These are phyloP conservation scores for Pseudognaphalium luteoalbum DNA, from an alignment of 129 eudicot species.

Conservation along the genomic window DNA sequence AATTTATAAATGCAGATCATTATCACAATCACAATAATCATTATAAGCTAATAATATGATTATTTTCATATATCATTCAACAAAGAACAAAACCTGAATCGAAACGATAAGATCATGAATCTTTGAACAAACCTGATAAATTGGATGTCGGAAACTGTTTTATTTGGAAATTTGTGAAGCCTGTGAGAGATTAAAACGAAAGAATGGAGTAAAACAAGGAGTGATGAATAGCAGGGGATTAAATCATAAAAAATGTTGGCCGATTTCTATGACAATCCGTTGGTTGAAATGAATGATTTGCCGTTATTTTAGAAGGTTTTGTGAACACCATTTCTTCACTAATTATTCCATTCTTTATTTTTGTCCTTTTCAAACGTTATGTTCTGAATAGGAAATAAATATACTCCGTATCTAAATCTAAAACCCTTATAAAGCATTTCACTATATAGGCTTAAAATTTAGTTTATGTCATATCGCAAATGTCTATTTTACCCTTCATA, in stretches of 20 bases:
- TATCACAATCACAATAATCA: background rate
- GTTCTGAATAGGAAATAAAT: background rate
- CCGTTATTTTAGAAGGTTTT: constrained; percentile 26
- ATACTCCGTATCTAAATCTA: too few relatives aligned
- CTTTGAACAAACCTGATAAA: constrained; percentile 17
- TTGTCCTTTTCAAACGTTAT: constrained; percentile 20
- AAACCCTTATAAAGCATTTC: too few relatives aligned
- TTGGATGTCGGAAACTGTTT: constrained; percentile 12
- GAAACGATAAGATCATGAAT: background rate
- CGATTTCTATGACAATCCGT: constrained; percentile 34
- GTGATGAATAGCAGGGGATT: constrained; percentile 25
- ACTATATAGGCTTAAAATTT: too few relatives aligned
- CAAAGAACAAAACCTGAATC: background rate
- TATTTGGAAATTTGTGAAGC: background rate
- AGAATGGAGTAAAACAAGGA: constrained; percentile 29
- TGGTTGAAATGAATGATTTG: constrained; percentile 20
- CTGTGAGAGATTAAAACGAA: background rate
- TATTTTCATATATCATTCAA: too few relatives aligned
- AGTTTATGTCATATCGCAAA: too few relatives aligned
- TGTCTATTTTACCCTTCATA: too few relatives aligned
- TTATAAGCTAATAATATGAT: background rate
- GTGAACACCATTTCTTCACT: constrained; percentile 25
- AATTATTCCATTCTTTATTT: too few relatives aligned
- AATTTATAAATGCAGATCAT: background rate
- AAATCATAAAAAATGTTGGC: constrained; percentile 35